Conservation (phyloP, 805 yeast genomes). For the Zygoascus bituminiphila region DNA sequence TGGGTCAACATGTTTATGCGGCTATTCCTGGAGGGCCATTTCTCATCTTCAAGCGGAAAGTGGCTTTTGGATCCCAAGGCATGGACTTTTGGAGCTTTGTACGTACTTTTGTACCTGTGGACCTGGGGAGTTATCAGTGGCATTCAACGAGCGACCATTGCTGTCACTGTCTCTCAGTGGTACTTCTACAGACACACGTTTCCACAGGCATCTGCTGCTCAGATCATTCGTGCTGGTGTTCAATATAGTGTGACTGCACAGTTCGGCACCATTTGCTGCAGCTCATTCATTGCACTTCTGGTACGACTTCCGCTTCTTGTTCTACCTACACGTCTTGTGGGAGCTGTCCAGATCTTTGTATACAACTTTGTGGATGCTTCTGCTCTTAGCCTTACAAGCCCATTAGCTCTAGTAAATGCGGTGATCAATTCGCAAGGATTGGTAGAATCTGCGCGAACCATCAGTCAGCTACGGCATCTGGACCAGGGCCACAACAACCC, state of each 20-base stretch:
- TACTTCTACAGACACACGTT: slow-evolving; percentile 25
- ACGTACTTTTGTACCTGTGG: slow-evolving; percentile 33
- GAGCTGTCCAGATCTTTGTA: slow-evolving; percentile 19
- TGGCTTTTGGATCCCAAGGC: slow-evolving; percentile 25
- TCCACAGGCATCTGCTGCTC: slow-evolving; percentile 17
- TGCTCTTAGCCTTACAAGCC: slow-evolving; percentile 25
- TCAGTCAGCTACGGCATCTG: slow-evolving; percentile 13
- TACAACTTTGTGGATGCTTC: slow-evolving; percentile 25
- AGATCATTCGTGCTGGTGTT: slow-evolving; percentile 20
- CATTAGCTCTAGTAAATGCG: slow-evolving; percentile 32
- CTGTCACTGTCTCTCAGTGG: slow-evolving; percentile 33
- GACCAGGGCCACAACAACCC: too few species aligned
- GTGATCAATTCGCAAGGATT: slow-evolving; percentile 29
- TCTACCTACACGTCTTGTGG: slow-evolving; percentile 26
- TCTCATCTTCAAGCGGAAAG: slow-evolving; percentile 9
- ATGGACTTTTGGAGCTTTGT: slow-evolving; percentile 27
- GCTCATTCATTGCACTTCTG: slow-evolving; percentile 27
- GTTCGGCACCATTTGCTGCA: slow-evolving; percentile 31
- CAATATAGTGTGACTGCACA: slow-evolving; percentile 25
- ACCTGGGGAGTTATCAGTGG: slow-evolving; percentile 35
- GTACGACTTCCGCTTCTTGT: slow-evolving; percentile 30
- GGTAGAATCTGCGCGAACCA: slow-evolving; percentile 26
- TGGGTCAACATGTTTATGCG: slow-evolving; percentile 31
- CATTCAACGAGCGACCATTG: slow-evolving; percentile 29
- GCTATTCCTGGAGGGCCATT: slow-evolving; percentile 25